Base-by-base conservation (phyloP, 306 rosid species). In the Lotus japonicus region DNA sequence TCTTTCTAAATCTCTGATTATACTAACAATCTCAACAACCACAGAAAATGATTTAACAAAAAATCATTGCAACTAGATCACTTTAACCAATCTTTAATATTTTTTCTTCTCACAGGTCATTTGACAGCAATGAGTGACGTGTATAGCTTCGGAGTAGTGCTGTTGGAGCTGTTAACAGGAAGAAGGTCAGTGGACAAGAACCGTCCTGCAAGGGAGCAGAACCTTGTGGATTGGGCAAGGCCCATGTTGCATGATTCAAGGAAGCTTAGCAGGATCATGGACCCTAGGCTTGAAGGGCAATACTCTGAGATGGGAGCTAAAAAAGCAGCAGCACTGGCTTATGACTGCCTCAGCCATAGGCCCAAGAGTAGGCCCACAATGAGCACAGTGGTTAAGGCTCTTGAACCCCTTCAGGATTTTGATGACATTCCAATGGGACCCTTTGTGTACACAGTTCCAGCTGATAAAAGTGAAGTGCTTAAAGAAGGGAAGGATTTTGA, bases 101-200 rank as follows among this genome's bases (percentile, higher is more conserved):
- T 49, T 64, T 5, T 23, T 57, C 55, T 5, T 60, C 2, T 12
- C 23, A 52, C 46, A 89, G 96, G 98, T 69, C 98, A 92, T 76
- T 86, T 92, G 66, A 92, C 98, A 14, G 89, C 98, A 5, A 87
- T 69, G 95, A 92, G 98, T 46, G 98, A 92, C 7, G 98, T 89
- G 61, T 92, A 92, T 9, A 92, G 98, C 17, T 92, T 92, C 21
- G 98, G 98, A 46, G 98, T 92, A 2, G 91, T 92, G 0, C 73
- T 92, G 0, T 64, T 92, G 46, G 98, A 92, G 73, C 48, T 92
- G 14, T 64, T 92, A 23, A 86, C 98, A 5, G 97, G 98, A 2
- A 81, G 88, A 64, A 80, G 84, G 3, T 92, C 98, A 0, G 83
- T 92, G 39, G 98, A 92, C 59, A 92, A 82, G 62, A 83, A 2